Conservation (phyloP, 108 stramenopile genomes). For the Mediolabrus comicus region DNA sequence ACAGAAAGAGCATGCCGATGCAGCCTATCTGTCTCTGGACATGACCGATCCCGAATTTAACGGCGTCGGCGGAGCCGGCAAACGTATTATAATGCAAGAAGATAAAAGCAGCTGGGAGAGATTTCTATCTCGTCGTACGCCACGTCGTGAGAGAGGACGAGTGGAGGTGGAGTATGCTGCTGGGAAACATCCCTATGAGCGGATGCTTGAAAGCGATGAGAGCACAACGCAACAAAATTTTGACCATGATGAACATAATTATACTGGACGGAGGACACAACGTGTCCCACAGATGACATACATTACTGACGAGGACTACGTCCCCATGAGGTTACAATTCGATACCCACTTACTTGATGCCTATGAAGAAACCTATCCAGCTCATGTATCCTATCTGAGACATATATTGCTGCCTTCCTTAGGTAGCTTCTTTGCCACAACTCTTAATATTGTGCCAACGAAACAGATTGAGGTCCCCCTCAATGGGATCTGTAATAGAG, state of each 20-base stretch:
- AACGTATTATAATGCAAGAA: neutral
- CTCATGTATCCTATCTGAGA: slow-evolving; percentile 33
- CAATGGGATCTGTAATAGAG: slow-evolving; percentile 8
- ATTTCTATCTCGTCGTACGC: neutral
- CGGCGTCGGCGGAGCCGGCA: neutral
- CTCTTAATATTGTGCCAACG: slow-evolving; percentile 30
- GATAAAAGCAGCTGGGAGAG: neutral
- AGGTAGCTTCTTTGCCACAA: slow-evolving; percentile 31
- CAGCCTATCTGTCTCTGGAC: neutral
- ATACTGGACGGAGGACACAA: neutral
- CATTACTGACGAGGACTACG: neutral
- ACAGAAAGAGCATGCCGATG: neutral
- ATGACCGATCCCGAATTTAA: neutral
- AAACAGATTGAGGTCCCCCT: slow-evolving; percentile 24
- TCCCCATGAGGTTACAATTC: slow-evolving; percentile 38
- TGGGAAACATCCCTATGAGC: neutral
- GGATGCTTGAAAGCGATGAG: neutral
- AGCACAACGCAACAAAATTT: neutral
- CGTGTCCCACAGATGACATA: neutral
- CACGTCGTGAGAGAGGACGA: neutral
- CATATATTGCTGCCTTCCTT: slow-evolving; percentile 34
- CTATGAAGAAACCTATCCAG: slow-evolving; percentile 3
- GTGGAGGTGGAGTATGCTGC: neutral
- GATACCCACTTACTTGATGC: slow-evolving; percentile 43
- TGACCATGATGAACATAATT: neutral